A percentile compares a stretch with the other conserved stretches of the same genome.
These are phyloP conservation scores for Myrmaecium sp. DNA, from an alignment of 2,329 filamentous ascomycete genomes.

Conservation along the genomic window DNA sequence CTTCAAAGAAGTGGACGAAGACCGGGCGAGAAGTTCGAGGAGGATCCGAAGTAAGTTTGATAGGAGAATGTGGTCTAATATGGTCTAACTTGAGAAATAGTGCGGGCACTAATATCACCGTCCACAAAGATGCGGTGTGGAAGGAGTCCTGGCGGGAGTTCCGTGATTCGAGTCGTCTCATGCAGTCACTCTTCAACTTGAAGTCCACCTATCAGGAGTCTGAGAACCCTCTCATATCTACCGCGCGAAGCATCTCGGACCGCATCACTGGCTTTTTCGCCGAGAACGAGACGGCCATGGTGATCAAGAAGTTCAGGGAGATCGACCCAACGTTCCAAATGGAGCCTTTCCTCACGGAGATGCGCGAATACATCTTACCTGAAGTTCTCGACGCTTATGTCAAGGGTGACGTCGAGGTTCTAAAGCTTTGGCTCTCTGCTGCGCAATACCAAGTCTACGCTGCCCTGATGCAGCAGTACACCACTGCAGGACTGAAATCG, in stretches of 20 bases:
- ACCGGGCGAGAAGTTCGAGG: conserved; percentile 20
- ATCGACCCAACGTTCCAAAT: conserved; percentile 93
- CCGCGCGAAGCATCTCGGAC: conserved; percentile 86
- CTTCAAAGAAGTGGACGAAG: conserved; percentile 24
- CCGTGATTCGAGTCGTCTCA: conserved; percentile 72
- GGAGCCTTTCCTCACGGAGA: conserved; percentile 84
- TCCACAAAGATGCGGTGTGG: conserved; percentile 95
- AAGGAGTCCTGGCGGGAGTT: conserved; percentile 98
- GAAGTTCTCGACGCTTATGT: conserved; percentile 97
- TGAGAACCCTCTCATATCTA: conserved; percentile 87
- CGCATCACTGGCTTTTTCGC: conserved; percentile 90
- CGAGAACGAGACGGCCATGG: conserved; percentile 92
- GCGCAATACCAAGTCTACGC: conserved; percentile 95
- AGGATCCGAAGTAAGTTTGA: conserved; percentile 42
- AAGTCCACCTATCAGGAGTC: conserved; percentile 87
- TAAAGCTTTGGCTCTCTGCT: conserved; percentile 90
- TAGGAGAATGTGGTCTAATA: conserved; percentile 1
- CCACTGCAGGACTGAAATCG: conserved; percentile 78
- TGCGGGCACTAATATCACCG: conserved; percentile 80
- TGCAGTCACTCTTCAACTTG: conserved; percentile 75
- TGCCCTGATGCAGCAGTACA: conserved; percentile 92
- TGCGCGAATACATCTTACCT: conserved; percentile 93
- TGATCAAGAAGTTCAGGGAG: conserved; percentile 93
- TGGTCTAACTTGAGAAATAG: conserved; percentile 35
- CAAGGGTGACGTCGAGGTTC: conserved; percentile 77